Base-by-base conservation (phyloP, 2,329 filamentous ascomycete genomes). In the Huntiella savannae region DNA sequence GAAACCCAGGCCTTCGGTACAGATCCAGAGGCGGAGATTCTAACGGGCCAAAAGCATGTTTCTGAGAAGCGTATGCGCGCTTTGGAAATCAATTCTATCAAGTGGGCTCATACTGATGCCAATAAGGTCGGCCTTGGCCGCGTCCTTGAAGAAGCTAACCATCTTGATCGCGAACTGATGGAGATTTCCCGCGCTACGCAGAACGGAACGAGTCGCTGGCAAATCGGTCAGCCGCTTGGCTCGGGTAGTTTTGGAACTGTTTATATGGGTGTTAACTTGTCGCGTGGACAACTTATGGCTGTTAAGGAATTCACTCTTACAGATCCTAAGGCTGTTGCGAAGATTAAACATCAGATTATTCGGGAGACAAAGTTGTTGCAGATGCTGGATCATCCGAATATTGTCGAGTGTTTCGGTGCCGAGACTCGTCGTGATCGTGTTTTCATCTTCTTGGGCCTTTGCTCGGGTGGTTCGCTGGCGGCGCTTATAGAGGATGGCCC, bases 361-460 rank as follows among this genome's bases (percentile, higher is more conserved):
- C 91, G 98, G 57, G 91, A 98, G 60, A 96, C 98, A 87, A 81
- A 82, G 44, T 88, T 98, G 4, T 67, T 98, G 42, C 88, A 96
- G 62, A 82, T 95, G 1, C 71, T 98, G 40, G 87, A 98, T 57
- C 91, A 98, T 58, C 91, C 91, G 16, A 98, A 98, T 58, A 84
- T 98, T 51, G 92, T 98, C 16, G 88, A 86, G 7, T 98, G 98
- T 63, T 91, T 91, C 58, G 91, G 91, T 49, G 96, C 98, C 56
- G 91, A 98, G 61, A 91, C 95, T 2, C 91, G 98, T 62, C 77
- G 91, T 52, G 91, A 98, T 68, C 91, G 94, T 58, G 91, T 98
- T n/a, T 98, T 96, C 62, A 95, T 98, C 54, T 98, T 98, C 60
- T 98, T 98, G 91, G 91, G 98, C 62, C 96, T 93, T 62, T 98